Evolutionary conservation across 495 filamentous ascomycete species (phyloP).

Genomic region (Amorphotheca resinae): DNA sequence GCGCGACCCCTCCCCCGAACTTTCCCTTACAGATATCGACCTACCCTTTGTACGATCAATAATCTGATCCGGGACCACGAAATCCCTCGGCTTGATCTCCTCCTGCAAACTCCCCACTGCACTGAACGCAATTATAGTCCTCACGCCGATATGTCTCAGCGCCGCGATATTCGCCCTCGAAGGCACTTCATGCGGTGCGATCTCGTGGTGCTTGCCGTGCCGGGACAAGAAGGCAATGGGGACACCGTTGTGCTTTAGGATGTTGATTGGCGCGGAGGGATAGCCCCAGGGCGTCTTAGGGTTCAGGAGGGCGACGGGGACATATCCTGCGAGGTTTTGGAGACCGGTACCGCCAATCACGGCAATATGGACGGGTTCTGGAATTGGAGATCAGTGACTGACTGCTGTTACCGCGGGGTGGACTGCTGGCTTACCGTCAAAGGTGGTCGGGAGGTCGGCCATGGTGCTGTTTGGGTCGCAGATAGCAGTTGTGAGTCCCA

Average conservation of each 20-base stretch:
- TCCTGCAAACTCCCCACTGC: conserved; percentile 90
- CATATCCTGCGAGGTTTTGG: conserved; percentile 55
- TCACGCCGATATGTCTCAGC: conserved; percentile 76
- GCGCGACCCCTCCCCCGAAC: background rate
- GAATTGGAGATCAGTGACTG: background rate
- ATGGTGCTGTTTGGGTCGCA: conserved; percentile 22
- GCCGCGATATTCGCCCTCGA: conserved; percentile 91
- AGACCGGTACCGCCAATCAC: conserved; percentile 96
- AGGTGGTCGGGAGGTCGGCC: conserved; percentile 43
- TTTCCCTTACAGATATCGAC: conserved; percentile 19
- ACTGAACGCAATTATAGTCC: conserved; percentile 82
- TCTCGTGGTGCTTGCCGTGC: conserved; percentile 77
- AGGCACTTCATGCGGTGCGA: conserved; percentile 85
- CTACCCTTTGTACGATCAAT: conserved; percentile 92
- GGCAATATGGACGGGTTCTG: conserved; percentile 76
- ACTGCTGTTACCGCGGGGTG: conserved; percentile 6
- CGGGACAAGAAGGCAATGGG: conserved; percentile 90
- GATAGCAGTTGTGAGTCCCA: background rate
- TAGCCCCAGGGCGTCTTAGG: conserved; percentile 79
- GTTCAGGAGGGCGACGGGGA: conserved; percentile 61
- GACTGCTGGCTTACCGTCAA: conserved; percentile 30
- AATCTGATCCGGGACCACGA: conserved; percentile 89
- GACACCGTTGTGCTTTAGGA: conserved; percentile 70
- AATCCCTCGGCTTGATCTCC: conserved; percentile 87
- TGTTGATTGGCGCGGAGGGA: conserved; percentile 80